phyloP scores from a whole-genome alignment of 2,329 filamentous ascomycete genomes.

The Cytospora chrysosperma region DNA sequence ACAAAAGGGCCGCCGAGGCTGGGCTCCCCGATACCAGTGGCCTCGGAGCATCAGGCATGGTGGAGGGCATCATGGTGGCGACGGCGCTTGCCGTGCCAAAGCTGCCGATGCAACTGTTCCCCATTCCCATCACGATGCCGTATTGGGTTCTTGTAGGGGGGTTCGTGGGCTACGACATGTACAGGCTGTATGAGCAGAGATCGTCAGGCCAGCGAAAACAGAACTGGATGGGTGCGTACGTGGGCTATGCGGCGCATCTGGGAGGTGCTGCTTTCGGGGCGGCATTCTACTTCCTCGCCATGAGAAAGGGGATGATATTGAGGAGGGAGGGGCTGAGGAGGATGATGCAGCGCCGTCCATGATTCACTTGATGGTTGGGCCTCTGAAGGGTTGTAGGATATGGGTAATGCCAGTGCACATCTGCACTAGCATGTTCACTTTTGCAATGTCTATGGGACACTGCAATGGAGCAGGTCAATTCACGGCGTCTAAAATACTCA shows the following conservation, averaged over 20 bases:
- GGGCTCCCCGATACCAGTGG: slow-evolving; percentile 13
- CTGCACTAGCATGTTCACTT: background rate
- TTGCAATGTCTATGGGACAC: background rate
- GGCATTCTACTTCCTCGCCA: slow-evolving; percentile 24
- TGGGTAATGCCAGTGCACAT: background rate
- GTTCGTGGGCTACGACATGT: slow-evolving; percentile 27
- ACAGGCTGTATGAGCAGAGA: slow-evolving; percentile 21
- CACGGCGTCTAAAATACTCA: background rate
- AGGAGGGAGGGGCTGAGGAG: background rate
- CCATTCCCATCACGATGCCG: slow-evolving; percentile 26
- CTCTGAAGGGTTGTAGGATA: no score
- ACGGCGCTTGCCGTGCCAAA: slow-evolving; percentile 24
- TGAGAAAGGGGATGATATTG: slow-evolving; percentile 11
- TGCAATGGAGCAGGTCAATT: background rate
- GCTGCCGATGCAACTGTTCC: slow-evolving; percentile 25
- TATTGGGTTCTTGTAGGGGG: slow-evolving; percentile 23
- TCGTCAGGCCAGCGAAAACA: slow-evolving; percentile 10
- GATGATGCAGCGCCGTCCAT: background rate
- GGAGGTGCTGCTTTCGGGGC: slow-evolving; percentile 29
- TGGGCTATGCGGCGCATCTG: slow-evolving; percentile 30
- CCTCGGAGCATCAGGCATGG: slow-evolving; percentile 30
- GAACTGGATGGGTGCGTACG: slow-evolving; percentile 20
- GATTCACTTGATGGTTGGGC: background rate
- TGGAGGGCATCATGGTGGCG: slow-evolving; percentile 27
- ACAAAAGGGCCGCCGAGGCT: slow-evolving; percentile 10